Conservation (phyloP, 73 alveolate species). For the Diophrys appendiculata region DNA sequence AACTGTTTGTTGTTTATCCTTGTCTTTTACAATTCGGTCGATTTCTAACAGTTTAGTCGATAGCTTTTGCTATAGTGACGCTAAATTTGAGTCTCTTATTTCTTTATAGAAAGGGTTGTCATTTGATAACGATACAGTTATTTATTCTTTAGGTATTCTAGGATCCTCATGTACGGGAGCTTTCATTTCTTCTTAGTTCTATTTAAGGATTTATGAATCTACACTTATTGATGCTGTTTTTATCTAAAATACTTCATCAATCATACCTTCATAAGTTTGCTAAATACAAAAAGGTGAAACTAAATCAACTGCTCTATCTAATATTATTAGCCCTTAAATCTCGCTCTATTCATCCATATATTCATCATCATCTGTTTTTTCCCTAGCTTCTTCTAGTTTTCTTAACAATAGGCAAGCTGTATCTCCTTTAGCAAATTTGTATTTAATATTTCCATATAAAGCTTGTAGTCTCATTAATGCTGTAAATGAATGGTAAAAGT, state of each 20-base stretch:
- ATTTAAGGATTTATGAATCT: constrained; percentile 38
- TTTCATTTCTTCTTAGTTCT: constrained; percentile 32
- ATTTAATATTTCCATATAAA: constrained; percentile 75
- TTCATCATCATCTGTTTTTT: constrained; percentile 55
- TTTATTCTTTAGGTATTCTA: neutral
- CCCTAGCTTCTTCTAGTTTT: constrained; percentile 49
- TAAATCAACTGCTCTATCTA: constrained; percentile 80
- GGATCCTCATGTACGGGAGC: neutral
- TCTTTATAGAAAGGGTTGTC: constrained; percentile 52
- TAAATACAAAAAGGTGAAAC: constrained; percentile 77
- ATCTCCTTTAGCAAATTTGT: constrained; percentile 74
- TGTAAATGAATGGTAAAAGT: constrained; percentile 57
- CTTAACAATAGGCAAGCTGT: constrained; percentile 56
- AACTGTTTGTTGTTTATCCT: constrained; percentile 45
- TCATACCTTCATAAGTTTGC: constrained; percentile 84
- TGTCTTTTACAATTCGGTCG: constrained; percentile 52
- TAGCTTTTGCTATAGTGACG: constrained; percentile 45
- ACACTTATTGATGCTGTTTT: constrained; percentile 45
- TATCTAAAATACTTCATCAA: constrained; percentile 75
- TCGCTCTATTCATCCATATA: constrained; percentile 50
- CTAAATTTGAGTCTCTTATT: constrained; percentile 52
- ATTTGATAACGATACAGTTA: constrained; percentile 20
- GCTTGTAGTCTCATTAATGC: constrained; percentile 77
- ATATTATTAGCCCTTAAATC: constrained; percentile 66
- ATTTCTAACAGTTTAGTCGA: constrained; percentile 39